Conservation (phyloP, 805 yeast species). For the Candida schatavii region DNA sequence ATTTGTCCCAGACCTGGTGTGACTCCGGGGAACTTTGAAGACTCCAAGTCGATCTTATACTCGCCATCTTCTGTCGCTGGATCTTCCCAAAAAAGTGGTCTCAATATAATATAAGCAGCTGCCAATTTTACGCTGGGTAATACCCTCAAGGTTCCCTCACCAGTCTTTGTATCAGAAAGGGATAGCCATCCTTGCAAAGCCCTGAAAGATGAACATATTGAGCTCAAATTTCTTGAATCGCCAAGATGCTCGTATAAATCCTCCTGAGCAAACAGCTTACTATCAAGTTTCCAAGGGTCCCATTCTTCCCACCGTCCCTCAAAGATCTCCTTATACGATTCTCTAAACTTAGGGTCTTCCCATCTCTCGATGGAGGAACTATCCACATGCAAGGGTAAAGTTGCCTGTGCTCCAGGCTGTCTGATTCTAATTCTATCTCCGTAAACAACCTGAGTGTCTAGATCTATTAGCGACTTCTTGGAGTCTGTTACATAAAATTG, state of each 20-base stretch:
- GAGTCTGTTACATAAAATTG: slow-evolving; percentile 28
- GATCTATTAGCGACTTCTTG: slow-evolving; percentile 20
- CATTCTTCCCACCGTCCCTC: slow-evolving; percentile 40
- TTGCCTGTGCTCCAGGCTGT: slow-evolving; percentile 31
- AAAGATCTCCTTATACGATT: slow-evolving; percentile 30
- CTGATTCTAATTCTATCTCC: slow-evolving; percentile 44
- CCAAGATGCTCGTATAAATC: slow-evolving; percentile 24
- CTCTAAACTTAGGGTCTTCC: slow-evolving; percentile 38
- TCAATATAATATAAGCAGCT: slow-evolving; percentile 37
- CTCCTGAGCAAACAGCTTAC: slow-evolving; percentile 27
- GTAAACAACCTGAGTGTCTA: slow-evolving; percentile 32
- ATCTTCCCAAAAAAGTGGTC: slow-evolving; percentile 36
- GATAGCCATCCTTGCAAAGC: slow-evolving; percentile 47
- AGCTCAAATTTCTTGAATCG: slow-evolving; percentile 6
- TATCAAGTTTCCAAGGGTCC: slow-evolving; percentile 34
- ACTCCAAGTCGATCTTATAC: slow-evolving; percentile 27
- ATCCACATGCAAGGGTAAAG: slow-evolving; percentile 41
- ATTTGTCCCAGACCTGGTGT: slow-evolving; percentile 34
- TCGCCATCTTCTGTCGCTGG: slow-evolving; percentile 14
- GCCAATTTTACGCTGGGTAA: slow-evolving; percentile 34
- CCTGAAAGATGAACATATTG: slow-evolving; percentile 32
- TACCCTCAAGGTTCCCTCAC: slow-evolving; percentile 39
- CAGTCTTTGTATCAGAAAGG: slow-evolving; percentile 29
- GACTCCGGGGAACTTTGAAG: slow-evolving; percentile 38
- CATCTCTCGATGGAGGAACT: slow-evolving; percentile 43